Percentiles rank a stretch among this genome's conserved stretches.
Evolutionary conservation across 139 green algal genomes (phyloP).

Genomic region (Tetraselmis striata): DNA sequence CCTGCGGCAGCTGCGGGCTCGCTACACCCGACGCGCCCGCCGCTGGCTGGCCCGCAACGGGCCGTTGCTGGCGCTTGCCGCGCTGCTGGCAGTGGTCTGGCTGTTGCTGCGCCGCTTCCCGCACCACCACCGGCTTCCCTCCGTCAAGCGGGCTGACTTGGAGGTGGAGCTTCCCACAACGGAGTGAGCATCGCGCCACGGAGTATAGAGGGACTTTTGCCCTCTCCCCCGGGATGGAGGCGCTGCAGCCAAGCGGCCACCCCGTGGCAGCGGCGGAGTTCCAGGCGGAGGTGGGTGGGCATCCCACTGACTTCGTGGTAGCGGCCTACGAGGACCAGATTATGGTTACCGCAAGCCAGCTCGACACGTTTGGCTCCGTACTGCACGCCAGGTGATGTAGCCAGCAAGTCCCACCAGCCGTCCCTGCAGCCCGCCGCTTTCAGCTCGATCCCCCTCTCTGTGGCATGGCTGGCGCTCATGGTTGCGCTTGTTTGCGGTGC

Average conservation of each 20-base stretch:
- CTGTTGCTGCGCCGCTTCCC: neutral
- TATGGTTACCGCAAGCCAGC: slow-evolving; percentile 29
- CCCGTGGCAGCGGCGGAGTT: slow-evolving; percentile 7
- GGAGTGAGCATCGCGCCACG: no score
- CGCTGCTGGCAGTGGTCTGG: neutral
- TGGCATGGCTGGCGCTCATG: no score
- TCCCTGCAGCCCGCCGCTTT: no score
- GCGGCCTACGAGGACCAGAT: slow-evolving; percentile 27
- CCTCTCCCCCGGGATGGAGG: no score
- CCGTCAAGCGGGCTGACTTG: neutral
- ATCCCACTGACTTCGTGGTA: slow-evolving; percentile 10
- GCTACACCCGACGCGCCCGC: neutral
- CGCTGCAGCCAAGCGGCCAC: no score
- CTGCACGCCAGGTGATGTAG: slow-evolving; percentile 19
- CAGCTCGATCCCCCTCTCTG: no score
- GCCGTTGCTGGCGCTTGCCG: neutral
- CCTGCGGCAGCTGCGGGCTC: neutral
- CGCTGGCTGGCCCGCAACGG: neutral
- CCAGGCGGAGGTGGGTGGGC: neutral
- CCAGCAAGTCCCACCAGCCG: no score
- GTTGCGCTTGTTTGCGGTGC: no score
- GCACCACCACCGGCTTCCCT: neutral
- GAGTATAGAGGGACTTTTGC: no score
- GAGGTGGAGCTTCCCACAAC: no score
- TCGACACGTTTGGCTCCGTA: slow-evolving; percentile 34